Base-by-base conservation (phyloP, 208 protist genomes). In the Crithidia sp. region DNA sequence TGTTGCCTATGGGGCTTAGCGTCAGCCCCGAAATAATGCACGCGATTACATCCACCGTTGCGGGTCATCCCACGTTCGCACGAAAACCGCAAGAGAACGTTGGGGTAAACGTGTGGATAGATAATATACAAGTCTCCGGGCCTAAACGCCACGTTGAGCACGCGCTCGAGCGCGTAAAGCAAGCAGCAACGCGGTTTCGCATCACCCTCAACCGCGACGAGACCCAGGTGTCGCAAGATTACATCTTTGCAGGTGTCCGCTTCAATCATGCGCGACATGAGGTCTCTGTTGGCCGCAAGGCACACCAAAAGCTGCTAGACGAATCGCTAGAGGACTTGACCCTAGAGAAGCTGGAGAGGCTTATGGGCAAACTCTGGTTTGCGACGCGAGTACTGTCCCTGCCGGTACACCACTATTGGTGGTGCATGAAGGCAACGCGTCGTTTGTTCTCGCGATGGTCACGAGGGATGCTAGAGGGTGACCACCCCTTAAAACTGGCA, bases 1-100 rank as follows among this genome's bases (percentile, higher is more conserved):
- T 70, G 37, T 52, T 82, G 7, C 71, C 64, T 0, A 78, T 82
- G 77, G 71, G 71, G 37, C 69, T 74, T 10, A 64, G 68, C 17
- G 37, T 74, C 50, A 78, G 71, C 47, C 71, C 71, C 9, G 71
- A 82, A 52, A 67, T 82, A 8, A 74, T 82, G 60, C 77, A 78
- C 39, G 45, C 28, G 36, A 36, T 82, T 16, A 78, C 66, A 4
- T 37, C 62, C 6, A 69, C 57, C 14, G 17, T 78, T 17, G 71
- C 65, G 0, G 77, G 77, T 3, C 66, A 62, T 39, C 64, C 52
- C 7, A 36, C 9, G 14, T 71, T 71, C 36, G 62, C 74, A 3
- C 28, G 44, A 4, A 59, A 59, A 4, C 77, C 71, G 2, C 40
- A 43, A 16, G n/a, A 10, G 7, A 17, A 13, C 43, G 63, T 82